Percentiles rank a stretch among this genome's conserved stretches.
Evolutionary conservation across 768 basidiomycete species (phyloP).

Genomic region (Tulasnella calospora): DNA sequence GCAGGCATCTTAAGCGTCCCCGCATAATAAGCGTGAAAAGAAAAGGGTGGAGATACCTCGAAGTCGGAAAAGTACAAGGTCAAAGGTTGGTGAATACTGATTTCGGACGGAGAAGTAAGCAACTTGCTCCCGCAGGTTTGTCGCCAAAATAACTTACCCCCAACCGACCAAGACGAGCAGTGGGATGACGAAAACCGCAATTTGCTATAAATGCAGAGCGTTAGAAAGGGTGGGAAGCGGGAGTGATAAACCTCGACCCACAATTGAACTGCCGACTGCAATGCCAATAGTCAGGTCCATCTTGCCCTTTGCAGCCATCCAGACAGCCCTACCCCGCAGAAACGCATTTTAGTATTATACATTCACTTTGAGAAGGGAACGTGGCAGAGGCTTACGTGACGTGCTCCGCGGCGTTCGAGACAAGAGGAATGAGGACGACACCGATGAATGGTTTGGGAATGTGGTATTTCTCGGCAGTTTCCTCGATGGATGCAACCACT

Average conservation of each 20-base stretch:
- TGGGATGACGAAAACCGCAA: slow-evolving; percentile 80
- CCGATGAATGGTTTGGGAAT: slow-evolving; percentile 86
- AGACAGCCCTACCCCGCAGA: slow-evolving; percentile 58
- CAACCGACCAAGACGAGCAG: slow-evolving; percentile 85
- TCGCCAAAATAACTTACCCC: slow-evolving; percentile 47
- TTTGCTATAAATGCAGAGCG: slow-evolving; percentile 52
- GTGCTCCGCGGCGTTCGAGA: slow-evolving; percentile 84
- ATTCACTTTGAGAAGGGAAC: not conserved
- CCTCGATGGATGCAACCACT: slow-evolving; percentile 92
- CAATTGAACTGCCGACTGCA: slow-evolving; percentile 76
- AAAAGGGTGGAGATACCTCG: slow-evolving; percentile 48
- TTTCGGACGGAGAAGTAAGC: slow-evolving; percentile 15
- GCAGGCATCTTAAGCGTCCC: not conserved
- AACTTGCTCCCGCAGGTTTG: not conserved
- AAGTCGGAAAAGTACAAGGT: slow-evolving; percentile 83
- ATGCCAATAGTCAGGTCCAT: slow-evolving; percentile 73
- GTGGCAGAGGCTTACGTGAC: slow-evolving; percentile 36
- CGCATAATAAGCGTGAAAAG: not conserved
- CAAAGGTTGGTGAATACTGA: slow-evolving; percentile 60
- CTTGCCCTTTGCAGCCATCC: slow-evolving; percentile 80
- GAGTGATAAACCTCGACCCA: slow-evolving; percentile 38
- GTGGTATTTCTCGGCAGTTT: slow-evolving; percentile 71
- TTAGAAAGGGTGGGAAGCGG: not conserved
- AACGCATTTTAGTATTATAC: not conserved
- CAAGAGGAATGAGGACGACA: slow-evolving; percentile 80